phyloP scores from a whole-genome alignment of 768 basidiomycete species.

The Leccinum variicolor region DNA sequence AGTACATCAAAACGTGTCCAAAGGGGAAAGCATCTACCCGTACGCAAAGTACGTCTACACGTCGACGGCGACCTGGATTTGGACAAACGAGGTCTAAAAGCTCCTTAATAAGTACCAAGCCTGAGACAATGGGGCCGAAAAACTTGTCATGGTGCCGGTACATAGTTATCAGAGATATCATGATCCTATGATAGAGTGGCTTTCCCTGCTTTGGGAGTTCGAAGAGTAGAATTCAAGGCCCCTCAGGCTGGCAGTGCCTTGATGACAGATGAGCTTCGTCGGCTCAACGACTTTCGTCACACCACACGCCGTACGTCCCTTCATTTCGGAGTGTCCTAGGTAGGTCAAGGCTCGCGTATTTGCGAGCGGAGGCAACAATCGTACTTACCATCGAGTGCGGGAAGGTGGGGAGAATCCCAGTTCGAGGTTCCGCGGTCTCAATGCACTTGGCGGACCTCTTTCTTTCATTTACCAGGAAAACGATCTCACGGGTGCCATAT shows the following conservation, averaged over 20 bases:
- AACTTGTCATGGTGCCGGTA: neutral
- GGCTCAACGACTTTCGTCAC: constrained; percentile 8
- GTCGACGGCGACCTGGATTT: neutral
- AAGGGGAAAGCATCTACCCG: neutral
- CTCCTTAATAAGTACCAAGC: neutral
- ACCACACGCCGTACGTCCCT: constrained; percentile 1
- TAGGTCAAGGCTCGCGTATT: constrained; percentile 9
- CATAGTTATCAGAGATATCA: neutral
- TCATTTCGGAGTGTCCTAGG: constrained; percentile 2
- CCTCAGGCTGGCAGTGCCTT: neutral
- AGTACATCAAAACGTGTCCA: neutral
- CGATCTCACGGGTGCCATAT: constrained; percentile 16
- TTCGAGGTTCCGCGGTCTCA: constrained; percentile 8
- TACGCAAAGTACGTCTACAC: constrained; percentile 13
- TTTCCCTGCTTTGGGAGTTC: constrained; percentile 5
- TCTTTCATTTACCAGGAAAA: constrained; percentile 12
- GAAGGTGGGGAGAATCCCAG: constrained; percentile 6
- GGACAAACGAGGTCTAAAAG: neutral
- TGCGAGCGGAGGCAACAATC: constrained; percentile 2
- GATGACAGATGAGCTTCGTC: constrained; percentile 9
- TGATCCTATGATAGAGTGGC: neutral
- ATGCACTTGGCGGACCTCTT: constrained; percentile 18
- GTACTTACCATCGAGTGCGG: constrained; percentile 15
- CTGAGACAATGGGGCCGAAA: neutral
- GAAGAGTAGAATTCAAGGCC: neutral